Conservation (phyloP, 2,329 filamentous ascomycete species). For the Colletotrichum cuscutae region DNA sequence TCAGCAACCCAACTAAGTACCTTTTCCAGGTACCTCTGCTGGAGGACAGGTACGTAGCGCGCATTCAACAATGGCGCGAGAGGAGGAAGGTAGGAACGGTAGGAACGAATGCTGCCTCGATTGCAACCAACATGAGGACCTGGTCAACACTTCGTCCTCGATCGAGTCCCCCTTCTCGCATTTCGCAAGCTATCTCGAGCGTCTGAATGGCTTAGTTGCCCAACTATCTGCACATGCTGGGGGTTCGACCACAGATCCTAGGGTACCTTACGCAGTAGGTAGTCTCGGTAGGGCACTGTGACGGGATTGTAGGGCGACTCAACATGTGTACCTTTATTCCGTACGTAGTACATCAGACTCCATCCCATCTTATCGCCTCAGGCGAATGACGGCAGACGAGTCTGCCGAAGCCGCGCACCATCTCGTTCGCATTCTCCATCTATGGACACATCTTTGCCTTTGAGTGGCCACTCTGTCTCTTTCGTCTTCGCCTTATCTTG, state of each 20-base stretch:
- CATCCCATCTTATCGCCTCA: slow-evolving; percentile 23
- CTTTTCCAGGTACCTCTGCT: neutral
- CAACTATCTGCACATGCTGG: neutral
- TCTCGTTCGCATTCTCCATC: neutral
- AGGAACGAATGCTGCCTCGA: neutral
- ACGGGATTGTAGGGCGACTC: neutral
- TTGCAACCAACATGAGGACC: neutral
- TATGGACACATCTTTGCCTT: neutral
- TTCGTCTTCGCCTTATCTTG: slow-evolving; percentile 18
- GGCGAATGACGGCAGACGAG: slow-evolving; percentile 1
- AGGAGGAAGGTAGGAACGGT: neutral
- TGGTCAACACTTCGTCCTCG: neutral
- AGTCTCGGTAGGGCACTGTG: neutral
- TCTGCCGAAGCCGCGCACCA: slow-evolving; percentile 19
- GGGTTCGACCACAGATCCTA: neutral
- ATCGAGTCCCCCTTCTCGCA: neutral
- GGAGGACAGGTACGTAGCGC: neutral
- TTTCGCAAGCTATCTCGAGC: too few species aligned
- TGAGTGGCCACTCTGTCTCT: neutral
- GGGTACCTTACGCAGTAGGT: too few species aligned
- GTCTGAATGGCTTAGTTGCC: neutral
- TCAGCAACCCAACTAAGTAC: neutral
- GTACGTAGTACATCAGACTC: slow-evolving; percentile 14
- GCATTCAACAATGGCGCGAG: neutral
- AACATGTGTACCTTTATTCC: neutral